phyloP scores from a whole-genome alignment of 768 basidiomycete species.

The Serendipita indica region DNA sequence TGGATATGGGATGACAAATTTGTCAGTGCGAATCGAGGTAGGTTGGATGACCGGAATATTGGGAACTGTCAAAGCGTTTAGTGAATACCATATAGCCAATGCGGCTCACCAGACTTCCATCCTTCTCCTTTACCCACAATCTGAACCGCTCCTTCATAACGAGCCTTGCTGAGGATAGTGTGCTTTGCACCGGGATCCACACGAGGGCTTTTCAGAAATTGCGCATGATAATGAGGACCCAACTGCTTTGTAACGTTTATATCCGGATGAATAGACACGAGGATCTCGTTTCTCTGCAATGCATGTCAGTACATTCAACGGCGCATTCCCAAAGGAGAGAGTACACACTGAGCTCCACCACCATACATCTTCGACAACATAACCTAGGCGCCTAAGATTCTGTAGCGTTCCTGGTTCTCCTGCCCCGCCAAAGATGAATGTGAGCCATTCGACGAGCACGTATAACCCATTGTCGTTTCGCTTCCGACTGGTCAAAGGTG shows the following conservation, averaged over 20 bases:
- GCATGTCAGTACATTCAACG: background rate
- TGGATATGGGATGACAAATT: background rate
- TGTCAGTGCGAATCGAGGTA: background rate
- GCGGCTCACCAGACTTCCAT: background rate
- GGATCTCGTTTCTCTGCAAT: background rate
- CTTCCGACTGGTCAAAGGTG: background rate
- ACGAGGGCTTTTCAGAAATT: background rate
- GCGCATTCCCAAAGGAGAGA: background rate
- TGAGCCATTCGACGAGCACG: constrained; percentile 4
- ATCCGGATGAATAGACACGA: background rate
- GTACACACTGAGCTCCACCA: background rate
- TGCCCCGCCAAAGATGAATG: background rate
- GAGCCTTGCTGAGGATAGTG: background rate
- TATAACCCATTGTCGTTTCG: background rate
- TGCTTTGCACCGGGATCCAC: background rate
- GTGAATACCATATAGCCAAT: background rate
- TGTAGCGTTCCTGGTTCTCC: background rate
- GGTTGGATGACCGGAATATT: background rate
- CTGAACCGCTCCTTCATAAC: background rate
- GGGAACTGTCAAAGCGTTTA: background rate
- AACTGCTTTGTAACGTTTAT: background rate
- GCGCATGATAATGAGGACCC: background rate
- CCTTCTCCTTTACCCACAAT: background rate
- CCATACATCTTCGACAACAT: background rate
- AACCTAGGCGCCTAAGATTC: background rate